These are phyloP conservation scores for Amaranthus cruentus DNA, from an alignment of 148 eudicot genomes.

Conservation along the genomic window DNA sequence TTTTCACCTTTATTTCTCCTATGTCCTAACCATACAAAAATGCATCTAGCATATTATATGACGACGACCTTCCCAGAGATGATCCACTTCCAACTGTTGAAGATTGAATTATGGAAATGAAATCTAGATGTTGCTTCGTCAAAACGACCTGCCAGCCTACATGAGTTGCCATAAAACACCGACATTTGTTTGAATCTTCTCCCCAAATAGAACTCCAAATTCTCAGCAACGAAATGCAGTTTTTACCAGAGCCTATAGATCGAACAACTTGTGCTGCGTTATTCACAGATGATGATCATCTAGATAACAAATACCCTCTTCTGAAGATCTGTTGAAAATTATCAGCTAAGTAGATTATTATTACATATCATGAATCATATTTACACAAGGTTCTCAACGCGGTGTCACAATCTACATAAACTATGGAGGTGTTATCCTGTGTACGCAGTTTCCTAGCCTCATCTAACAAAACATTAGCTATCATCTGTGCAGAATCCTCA, in stretches of 20 bases:
- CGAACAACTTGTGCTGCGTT: constrained; percentile 12
- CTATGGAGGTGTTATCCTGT: constrained; percentile 90
- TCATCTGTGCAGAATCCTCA: constrained; percentile 54
- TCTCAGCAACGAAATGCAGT: not conserved
- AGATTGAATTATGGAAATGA: no score
- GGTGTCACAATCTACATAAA: constrained; percentile 72
- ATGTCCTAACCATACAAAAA: not conserved
- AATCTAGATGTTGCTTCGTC: no score
- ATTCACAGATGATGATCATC: constrained; percentile 13
- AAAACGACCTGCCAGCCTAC: not conserved
- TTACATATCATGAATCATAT: constrained; percentile 42
- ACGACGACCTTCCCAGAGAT: constrained; percentile 4
- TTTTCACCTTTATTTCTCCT: no score
- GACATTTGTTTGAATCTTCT: not conserved
- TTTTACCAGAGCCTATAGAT: not conserved
- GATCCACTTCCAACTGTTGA: not conserved
- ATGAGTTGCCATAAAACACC: not conserved
- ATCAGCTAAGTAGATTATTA: constrained; percentile 2
- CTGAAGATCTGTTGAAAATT: constrained; percentile 6
- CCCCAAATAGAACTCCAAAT: not conserved
- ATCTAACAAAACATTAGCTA: constrained; percentile 64
- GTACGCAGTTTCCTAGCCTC: constrained; percentile 89
- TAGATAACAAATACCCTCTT: constrained; percentile 10
- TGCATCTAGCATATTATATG: not conserved
- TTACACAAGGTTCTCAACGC: constrained; percentile 45